Evolutionary conservation across 2,329 filamentous ascomycete species (phyloP).

Genomic region (Botrytis medusae): DNA sequence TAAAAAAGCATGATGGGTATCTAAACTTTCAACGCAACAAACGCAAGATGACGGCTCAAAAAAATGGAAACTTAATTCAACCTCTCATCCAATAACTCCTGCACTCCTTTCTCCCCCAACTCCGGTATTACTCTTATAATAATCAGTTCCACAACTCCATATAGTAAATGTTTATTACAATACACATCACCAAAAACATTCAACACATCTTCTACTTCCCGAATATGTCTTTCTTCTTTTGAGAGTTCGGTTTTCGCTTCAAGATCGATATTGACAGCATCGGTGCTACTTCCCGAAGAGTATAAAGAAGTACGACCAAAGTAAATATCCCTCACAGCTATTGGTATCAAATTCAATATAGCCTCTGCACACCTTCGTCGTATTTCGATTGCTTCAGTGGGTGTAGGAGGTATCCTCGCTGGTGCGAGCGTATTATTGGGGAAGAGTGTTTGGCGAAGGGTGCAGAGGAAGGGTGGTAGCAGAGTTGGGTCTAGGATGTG

Average conservation of each 20-base stretch:
- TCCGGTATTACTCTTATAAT: slow-evolving; percentile 85
- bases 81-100: slow-evolving; percentile 73
- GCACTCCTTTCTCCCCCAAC: slow-evolving; percentile 67
- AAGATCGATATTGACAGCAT: not conserved
- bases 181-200: slow-evolving; percentile 78
- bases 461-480: slow-evolving; percentile 66
- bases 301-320: slow-evolving; percentile 39
- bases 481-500: slow-evolving; percentile 62
- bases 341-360: slow-evolving; percentile 49
- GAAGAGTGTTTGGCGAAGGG: slow-evolving; percentile 76
- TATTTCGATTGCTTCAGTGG: slow-evolving; percentile 60
- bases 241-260: slow-evolving; percentile 5
- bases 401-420: slow-evolving; percentile 59
- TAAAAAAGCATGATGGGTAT: slow-evolving; percentile 4
- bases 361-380: slow-evolving; percentile 66
- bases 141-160: slow-evolving; percentile 76
- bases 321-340: slow-evolving; percentile 39
- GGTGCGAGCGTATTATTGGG: slow-evolving; percentile 77
- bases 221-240: slow-evolving; percentile 19
- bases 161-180: slow-evolving; percentile 90
- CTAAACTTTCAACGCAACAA: slow-evolving; percentile 12
- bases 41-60: not conserved
- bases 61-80: slow-evolving; percentile 45
- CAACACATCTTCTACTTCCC: slow-evolving; percentile 56
- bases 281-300: not conserved